Conservation (phyloP, 73 alveolate species). For the Paraurostyla sp. region DNA sequence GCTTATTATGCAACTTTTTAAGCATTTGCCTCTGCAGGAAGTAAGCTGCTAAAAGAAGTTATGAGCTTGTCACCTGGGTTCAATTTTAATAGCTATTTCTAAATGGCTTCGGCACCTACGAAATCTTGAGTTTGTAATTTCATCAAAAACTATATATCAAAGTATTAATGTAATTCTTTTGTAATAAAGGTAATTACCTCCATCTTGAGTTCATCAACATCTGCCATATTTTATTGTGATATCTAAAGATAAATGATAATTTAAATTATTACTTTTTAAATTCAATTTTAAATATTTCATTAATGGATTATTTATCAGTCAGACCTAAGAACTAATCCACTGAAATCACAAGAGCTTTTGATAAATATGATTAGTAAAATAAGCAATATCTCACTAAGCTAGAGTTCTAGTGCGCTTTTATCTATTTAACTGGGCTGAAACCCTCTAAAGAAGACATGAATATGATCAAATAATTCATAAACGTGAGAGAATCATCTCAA, state of each 20-base stretch:
- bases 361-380: constrained; percentile 27
- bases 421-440: constrained; percentile 29
- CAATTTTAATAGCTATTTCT: background rate
- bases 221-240: constrained; percentile 4
- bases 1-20: background rate
- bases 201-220: background rate
- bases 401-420: constrained; percentile 63
- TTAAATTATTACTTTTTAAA: background rate
- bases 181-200: constrained; percentile 8
- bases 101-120: background rate
- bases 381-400: background rate
- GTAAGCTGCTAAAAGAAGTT: background rate
- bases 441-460: constrained; percentile 56
- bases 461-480: background rate
- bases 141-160: constrained; percentile 17
- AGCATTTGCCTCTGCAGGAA: constrained; percentile 12
- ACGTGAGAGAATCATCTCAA: too few relatives aligned
- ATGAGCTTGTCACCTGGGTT: background rate
- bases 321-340: background rate
- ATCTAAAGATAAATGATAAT: background rate
- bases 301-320: background rate
- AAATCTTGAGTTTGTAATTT: constrained; percentile 8
- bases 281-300: background rate
- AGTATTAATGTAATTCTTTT: background rate
- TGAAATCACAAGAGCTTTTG: background rate